Evolutionary conservation across 73 alveolate species (phyloP).

Genomic region (Urostyla sp.): DNA sequence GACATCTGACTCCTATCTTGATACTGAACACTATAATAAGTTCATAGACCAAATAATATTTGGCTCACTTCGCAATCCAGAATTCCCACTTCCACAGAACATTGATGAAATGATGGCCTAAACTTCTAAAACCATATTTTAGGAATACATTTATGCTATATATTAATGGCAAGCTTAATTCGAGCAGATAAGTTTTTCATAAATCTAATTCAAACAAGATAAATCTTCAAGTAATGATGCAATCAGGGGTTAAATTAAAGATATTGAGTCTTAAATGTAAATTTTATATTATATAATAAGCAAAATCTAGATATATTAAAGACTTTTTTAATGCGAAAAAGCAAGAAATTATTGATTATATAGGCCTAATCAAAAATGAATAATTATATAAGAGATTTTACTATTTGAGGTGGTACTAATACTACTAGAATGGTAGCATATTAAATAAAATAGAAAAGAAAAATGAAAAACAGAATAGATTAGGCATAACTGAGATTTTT

Average conservation of each 20-base stretch:
- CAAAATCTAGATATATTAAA: conserved; percentile 7
- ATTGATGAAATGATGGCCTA: conserved; percentile 25
- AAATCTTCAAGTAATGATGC: not conserved
- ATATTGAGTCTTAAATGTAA: not conserved
- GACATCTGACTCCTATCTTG: no score
- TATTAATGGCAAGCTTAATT: conserved; percentile 3
- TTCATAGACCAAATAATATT: conserved; percentile 25
- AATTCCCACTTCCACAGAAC: conserved; percentile 48
- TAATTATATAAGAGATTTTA: not conserved
- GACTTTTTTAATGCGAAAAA: not conserved
- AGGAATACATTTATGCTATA: conserved; percentile 33
- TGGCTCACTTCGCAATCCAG: not conserved
- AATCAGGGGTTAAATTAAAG: not conserved
- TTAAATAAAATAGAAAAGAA: not conserved
- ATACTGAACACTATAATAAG: no score
- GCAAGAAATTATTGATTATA: not conserved
- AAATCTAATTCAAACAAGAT: not conserved
- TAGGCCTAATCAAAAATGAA: conserved; percentile 3
- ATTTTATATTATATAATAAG: not conserved
- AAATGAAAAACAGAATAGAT: not conserved
- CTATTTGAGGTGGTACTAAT: conserved; percentile 16
- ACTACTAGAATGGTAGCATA: conserved; percentile 21
- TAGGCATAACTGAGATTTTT: conserved; percentile 12
- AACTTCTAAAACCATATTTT: not conserved
- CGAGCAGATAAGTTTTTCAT: not conserved